Base-by-base conservation (phyloP, 2,329 filamentous ascomycete genomes). In the Arthrinium puccinioides region DNA sequence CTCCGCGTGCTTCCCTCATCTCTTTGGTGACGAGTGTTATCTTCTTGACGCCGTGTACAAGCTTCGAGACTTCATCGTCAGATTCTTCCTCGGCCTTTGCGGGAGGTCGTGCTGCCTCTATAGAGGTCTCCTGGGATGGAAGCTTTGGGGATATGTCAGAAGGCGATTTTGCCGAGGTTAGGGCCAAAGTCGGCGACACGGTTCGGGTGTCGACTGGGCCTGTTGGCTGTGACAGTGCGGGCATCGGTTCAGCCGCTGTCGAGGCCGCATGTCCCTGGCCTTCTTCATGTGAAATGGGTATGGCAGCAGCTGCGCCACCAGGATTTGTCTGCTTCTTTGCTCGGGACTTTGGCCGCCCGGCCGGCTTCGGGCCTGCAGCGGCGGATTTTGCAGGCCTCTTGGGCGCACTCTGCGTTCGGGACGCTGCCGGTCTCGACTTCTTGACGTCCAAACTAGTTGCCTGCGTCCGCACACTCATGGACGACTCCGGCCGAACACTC, bases 1-100 rank as follows among this genome's bases (percentile, higher is more conserved):
- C 47, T 39, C 50, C 53, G n/a, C 64, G 68, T 2, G 71, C 74
- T 34, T 77, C 75, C 46, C 67, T 71, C 48, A 79, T 72, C 26
- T 74, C 66, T 42, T 77, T 68, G 2, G 74, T 78, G 26, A 79
- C 63, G 18, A 81, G 54, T 36, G 73, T 79, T 48, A 82, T 76
- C 51, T 73, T 79, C 53, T 74, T 79, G 69, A 81, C 73, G 2
- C 73, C 70, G 24, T 62, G 65, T 0, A 75, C 72, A 42, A 82
- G 64, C 34, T 60, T 68, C 37, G 79, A 73, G 24, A 82, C 52
- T 33, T 70, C 70, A 32, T 66, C 60, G 3, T 47, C 50, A 7
- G 52, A 21, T n/a, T 46, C 21, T 6, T 9, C 10, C 29, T 5
- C n/a, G n/a, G 14, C n/a, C 29, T 16, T 3, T 13, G 14, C n/a